Evolutionary conservation across 1,284 basidiomycete species (phyloP), one percentile per base, ranked within the genome.

Genomic region (Ceratobasidium sp.): DNA sequence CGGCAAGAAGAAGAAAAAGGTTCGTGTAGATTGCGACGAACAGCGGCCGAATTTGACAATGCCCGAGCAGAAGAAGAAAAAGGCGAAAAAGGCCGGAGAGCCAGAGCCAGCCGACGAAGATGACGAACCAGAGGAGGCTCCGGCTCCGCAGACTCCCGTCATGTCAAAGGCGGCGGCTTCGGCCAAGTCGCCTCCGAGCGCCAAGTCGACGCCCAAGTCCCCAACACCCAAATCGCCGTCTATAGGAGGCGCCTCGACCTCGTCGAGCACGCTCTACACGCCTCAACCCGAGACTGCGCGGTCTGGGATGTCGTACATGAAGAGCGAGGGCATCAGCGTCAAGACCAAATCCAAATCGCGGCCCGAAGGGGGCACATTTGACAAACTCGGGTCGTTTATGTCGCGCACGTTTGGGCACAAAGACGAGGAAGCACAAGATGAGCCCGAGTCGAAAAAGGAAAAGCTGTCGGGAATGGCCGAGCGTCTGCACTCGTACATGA

Each of bases 251-350:
- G 66, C 49, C 19, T 34, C 62, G 24, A 53, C 75, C n/a, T 76
- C 75, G 1, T 14, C 62, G 19, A 29, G 31, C 34, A 73, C 74
- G 22, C 68, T 76, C 14, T 72, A 72, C 56, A 72, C 69, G 22
- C 74, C 74, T 34, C 66, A 65, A 24, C 74, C 76, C 62, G 65
- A 63, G 37, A 49, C 49, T 16, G 76, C 68, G n/a, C 74, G 61
- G 48, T 75, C 74, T 19, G 65, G 59, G 16, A 41, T 56, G 37
- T 72, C 74, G 43, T 76, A 76, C 74, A 68, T 76, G 31, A 53
- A 71, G 41, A 49, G 31, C 31, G 69, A 62, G 31, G 61, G 59
- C 4, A 56, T 75, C 24, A 48, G 64, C 11, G 37, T 56, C 31
- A 76, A 72, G 48, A 43, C 59, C 56, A 76, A 76, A 49, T 37